Evolutionary conservation across 2,329 filamentous ascomycete species (phyloP).

Genomic region (Aureobasidium sp.): DNA sequence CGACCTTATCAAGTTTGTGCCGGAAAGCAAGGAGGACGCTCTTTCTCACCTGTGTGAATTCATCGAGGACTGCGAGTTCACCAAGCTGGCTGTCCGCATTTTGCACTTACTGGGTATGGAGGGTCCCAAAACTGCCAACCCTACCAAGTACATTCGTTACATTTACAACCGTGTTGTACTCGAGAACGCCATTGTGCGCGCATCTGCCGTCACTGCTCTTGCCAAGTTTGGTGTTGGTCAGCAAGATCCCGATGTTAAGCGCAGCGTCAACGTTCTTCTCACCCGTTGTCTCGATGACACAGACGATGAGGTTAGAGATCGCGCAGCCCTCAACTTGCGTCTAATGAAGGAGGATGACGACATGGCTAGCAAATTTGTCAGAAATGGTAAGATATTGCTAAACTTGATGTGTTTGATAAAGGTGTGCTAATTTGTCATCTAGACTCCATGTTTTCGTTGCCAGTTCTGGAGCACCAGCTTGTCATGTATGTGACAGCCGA

Average conservation of each 20-base stretch:
- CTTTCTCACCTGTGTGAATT: slow-evolving; percentile 96
- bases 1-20: slow-evolving; percentile 97
- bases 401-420: background rate
- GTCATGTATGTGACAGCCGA: slow-evolving; percentile 96
- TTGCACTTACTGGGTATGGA: slow-evolving; percentile 89
- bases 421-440: slow-evolving; percentile 13
- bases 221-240: slow-evolving; percentile 97
- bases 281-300: slow-evolving; percentile 92
- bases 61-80: slow-evolving; percentile 99
- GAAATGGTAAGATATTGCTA: slow-evolving; percentile 59
- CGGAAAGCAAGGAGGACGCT: slow-evolving; percentile 72
- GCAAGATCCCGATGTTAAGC: slow-evolving; percentile 93
- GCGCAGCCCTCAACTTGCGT: slow-evolving; percentile 83
- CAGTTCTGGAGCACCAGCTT: slow-evolving; percentile 92
- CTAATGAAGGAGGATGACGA: slow-evolving; percentile 81
- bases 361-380: slow-evolving; percentile 77
- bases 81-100: slow-evolving; percentile 91
- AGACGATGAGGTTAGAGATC: slow-evolving; percentile 94
- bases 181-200: slow-evolving; percentile 92
- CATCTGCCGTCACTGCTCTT: slow-evolving; percentile 88
- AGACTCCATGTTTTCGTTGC: slow-evolving; percentile 94
- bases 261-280: slow-evolving; percentile 85
- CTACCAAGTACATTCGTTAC: slow-evolving; percentile 98
- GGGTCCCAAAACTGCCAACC: slow-evolving; percentile 88
- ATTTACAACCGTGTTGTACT: slow-evolving; percentile 98